Evolutionary conservation across 306 rosid species (phyloP).

Genomic region (Gastrolobium bilobum): DNA sequence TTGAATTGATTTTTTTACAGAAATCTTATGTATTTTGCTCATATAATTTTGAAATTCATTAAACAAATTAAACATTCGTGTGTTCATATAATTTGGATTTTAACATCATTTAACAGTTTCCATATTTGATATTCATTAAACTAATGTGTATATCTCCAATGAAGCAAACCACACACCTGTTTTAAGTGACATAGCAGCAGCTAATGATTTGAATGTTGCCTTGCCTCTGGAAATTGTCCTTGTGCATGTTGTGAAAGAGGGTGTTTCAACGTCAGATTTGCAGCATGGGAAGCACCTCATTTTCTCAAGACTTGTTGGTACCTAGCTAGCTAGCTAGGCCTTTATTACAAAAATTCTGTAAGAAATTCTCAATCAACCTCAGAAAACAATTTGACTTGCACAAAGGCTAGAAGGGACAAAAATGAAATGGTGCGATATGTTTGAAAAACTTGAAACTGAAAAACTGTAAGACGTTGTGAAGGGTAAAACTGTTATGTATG

Average conservation of each 20-base stretch:
- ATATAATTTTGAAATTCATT: not conserved
- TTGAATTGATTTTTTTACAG: not conserved
- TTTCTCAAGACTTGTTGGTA: slow-evolving; percentile 19
- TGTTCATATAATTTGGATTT: no score
- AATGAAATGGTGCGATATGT: not conserved
- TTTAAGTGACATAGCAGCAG: slow-evolving; percentile 56
- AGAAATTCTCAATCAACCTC: not conserved
- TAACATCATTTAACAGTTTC: no score
- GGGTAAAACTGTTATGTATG: not conserved
- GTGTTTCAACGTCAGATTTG: not conserved
- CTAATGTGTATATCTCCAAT: not conserved
- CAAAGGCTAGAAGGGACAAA: not conserved
- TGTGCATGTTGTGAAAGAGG: not conserved
- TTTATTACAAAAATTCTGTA: not conserved
- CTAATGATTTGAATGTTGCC: slow-evolving; percentile 56
- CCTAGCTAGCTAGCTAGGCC: not conserved
- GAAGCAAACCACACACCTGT: slow-evolving; percentile 51
- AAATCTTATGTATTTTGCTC: not conserved
- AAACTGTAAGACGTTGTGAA: slow-evolving; percentile 19
- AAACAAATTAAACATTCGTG: no score
- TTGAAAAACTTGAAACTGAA: not conserved
- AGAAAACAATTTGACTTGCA: slow-evolving; percentile 18
- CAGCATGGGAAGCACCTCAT: slow-evolving; percentile 64
- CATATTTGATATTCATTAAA: not conserved
- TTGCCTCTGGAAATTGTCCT: slow-evolving; percentile 21